Base-by-base conservation (phyloP, 106 monocot genomes). In the Allium sativum region DNA sequence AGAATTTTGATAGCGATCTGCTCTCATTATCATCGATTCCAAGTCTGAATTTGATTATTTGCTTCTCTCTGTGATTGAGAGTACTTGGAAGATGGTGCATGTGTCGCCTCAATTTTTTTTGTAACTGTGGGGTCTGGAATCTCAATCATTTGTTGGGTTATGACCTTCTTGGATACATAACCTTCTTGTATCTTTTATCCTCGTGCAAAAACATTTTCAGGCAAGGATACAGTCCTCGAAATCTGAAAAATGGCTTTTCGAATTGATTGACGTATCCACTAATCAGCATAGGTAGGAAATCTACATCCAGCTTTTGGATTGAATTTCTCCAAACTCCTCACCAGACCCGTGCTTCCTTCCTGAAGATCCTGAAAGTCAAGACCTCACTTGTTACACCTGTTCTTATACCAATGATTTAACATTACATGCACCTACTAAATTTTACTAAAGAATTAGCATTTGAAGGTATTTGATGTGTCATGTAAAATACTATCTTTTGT, bases 201-300 rank as follows among this genome's bases (percentile, higher is more conserved):
- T 86, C 76, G 78, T 22, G 64, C 83, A 73, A 74, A 86, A 7
- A 90, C 78, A 68, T 85, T 86, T 51, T 83, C 79, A 16, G 90
- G 95, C 70, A 95, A 73, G 4, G 87, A 84, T 48, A 95, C 84
- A 53, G 75, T 77, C 63, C 95, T 71, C 31, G 95, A 90, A 55
- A 87, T 74, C 61, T 84, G 81, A 76, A 87, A 89, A 58, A 90
- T 95, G 46, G 95, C 76, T 57, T 90, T 95, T 69, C 77, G 81
- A 19, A 95, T 87, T 20, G 86, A 95, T 56, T 90, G 90, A 31
- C 87, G 71, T 53, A 95, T 87, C 95, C 95, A 95, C 90, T 87
- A 90, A 65, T 82, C 84, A 12, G 90, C 95, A 78, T 95, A 95
- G 10, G 90, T 81, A 50, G 86, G 72, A 68, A 95, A 90, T 80